Evolutionary conservation across 176 grass and related monocot species (phyloP).

Genomic region (Carex scoparia): DNA sequence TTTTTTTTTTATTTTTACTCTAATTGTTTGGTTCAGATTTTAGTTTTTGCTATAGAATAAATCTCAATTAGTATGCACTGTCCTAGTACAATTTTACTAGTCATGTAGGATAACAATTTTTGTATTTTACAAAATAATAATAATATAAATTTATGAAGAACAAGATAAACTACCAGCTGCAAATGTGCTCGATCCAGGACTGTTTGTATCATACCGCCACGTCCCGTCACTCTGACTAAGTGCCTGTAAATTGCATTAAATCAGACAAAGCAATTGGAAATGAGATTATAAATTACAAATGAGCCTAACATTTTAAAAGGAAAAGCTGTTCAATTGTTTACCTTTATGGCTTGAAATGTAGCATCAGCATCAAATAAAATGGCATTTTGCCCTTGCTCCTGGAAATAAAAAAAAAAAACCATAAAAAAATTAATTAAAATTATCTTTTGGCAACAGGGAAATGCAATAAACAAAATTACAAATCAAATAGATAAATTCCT

Average conservation of each 20-base stretch:
- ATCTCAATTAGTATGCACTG: background rate
- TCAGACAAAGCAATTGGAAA: conserved; percentile 19
- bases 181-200: conserved; percentile 84
- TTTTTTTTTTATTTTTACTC: no score
- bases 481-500: conserved; percentile 1
- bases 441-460: background rate
- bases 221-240: conserved; percentile 93
- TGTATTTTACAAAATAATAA: background rate
- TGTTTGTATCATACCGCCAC: conserved; percentile 90
- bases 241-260: conserved; percentile 43
- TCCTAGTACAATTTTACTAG: background rate
- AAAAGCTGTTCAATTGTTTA: conserved; percentile 20
- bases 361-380: conserved; percentile 53
- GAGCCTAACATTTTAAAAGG: background rate
- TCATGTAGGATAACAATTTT: background rate
- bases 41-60: background rate
- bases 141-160: background rate
- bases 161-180: conserved; percentile 63
- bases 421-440: background rate
- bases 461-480: background rate
- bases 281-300: conserved; percentile 5
- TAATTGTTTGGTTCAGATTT: background rate
- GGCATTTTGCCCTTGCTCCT: conserved; percentile 66
- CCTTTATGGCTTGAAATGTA: conserved; percentile 94
- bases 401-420: conserved; percentile 4